A percentile compares a stretch with the other conserved stretches of the same genome.
phyloP scores from a whole-genome alignment of 108 stramenopile species.

The Discostella stelligeroides region DNA sequence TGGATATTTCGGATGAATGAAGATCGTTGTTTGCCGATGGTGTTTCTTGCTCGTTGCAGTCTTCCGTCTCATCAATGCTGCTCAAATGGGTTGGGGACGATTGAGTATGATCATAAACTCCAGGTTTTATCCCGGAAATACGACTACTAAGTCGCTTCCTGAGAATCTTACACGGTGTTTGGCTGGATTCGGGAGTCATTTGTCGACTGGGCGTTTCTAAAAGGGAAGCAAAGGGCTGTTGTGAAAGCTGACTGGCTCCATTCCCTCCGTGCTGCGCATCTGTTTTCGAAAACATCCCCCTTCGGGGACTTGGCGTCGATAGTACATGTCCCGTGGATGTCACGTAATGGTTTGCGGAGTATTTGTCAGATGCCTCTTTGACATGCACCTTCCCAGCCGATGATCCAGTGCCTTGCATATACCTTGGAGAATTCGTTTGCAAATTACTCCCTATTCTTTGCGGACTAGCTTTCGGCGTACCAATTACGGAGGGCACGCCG shows the following conservation, averaged over 20 bases:
- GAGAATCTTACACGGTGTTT: conserved; percentile 20
- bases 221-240: conserved; percentile 43
- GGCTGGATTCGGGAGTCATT: conserved; percentile 12
- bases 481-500: conserved; percentile 30
- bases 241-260: not conserved
- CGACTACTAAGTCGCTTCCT: conserved; percentile 39
- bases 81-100: conserved; percentile 31
- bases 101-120: not conserved
- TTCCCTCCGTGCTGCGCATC: not conserved
- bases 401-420: conserved; percentile 20
- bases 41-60: conserved; percentile 10
- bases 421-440: conserved; percentile 17
- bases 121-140: conserved; percentile 31
- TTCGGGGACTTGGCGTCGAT: conserved; percentile 34
- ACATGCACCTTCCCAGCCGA: conserved; percentile 8
- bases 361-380: conserved; percentile 22
- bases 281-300: conserved; percentile 8
- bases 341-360: conserved; percentile 39
- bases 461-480: conserved; percentile 33
- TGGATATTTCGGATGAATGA: conserved; percentile 33
- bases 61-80: conserved; percentile 44
- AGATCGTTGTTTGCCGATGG: conserved; percentile 3
- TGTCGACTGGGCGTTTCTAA: conserved; percentile 30
- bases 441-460: conserved; percentile 14
- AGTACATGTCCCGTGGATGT: conserved; percentile 39